Evolutionary conservation across 78 protist genomes (phyloP).

Genomic region (Goniomonas avonlea): DNA sequence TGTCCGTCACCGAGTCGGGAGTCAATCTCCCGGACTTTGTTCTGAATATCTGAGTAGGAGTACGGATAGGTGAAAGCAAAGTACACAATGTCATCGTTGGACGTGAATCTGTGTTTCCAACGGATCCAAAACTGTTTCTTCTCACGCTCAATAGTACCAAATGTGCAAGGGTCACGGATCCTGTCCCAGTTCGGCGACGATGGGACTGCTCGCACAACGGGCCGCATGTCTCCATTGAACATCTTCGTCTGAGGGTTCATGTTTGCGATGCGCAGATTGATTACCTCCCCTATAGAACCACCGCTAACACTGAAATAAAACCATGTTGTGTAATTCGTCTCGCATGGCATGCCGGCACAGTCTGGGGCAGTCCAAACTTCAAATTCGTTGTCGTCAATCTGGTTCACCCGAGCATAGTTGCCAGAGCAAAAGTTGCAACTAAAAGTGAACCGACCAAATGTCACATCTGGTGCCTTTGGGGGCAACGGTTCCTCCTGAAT

Average conservation of each 20-base stretch:
- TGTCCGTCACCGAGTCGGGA: too few relatives aligned
- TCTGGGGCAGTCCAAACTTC: slow-evolving; percentile 12
- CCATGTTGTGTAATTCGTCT: slow-evolving; percentile 12
- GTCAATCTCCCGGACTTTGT: neutral
- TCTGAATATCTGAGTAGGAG: neutral
- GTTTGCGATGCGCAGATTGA: neutral
- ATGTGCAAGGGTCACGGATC: neutral
- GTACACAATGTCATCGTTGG: neutral
- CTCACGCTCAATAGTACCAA: too few relatives aligned
- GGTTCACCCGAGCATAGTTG: neutral
- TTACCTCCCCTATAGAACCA: neutral
- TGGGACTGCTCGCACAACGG: neutral
- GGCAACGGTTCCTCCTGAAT: too few relatives aligned
- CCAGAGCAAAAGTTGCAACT: neutral
- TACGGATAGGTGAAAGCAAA: slow-evolving; percentile 41
- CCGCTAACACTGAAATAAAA: slow-evolving; percentile 1
- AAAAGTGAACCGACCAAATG: neutral
- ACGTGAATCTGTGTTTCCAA: neutral
- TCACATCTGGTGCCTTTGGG: too few relatives aligned
- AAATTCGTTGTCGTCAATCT: neutral
- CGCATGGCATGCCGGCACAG: slow-evolving; percentile 10
- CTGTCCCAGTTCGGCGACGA: neutral
- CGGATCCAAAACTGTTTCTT: slow-evolving; percentile 1
- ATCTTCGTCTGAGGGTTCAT: slow-evolving; percentile 19
- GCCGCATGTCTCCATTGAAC: slow-evolving; percentile 27